These are phyloP conservation scores for Cryptococcus wingfieldii DNA, from an alignment of 1,284 basidiomycete species.

Conservation along the genomic window DNA sequence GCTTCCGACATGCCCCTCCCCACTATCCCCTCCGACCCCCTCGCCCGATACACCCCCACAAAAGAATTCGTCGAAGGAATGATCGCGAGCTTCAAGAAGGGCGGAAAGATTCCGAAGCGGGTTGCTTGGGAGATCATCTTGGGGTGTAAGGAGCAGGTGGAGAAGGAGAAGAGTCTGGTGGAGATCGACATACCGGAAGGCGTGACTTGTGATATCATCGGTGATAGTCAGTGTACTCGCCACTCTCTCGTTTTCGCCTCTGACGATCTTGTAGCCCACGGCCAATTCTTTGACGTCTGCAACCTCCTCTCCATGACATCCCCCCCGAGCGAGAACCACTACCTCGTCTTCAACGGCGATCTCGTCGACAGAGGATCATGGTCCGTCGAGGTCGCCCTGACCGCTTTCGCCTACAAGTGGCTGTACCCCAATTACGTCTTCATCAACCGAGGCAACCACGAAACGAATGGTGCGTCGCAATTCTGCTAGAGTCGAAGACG, in stretches of 20 bases:
- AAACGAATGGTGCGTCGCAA: conserved; percentile 59
- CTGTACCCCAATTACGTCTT: conserved; percentile 80
- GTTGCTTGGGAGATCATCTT: conserved; percentile 95
- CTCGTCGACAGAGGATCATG: conserved; percentile 81
- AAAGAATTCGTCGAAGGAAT: conserved; percentile 75
- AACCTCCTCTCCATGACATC: conserved; percentile 85
- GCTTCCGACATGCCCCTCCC: conserved; percentile 58
- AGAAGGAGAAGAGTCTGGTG: conserved; percentile 76
- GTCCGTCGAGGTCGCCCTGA: conserved; percentile 83
- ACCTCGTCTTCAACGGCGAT: conserved; percentile 87
- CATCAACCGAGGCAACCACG: conserved; percentile 95
- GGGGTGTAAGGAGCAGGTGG: conserved; percentile 72
- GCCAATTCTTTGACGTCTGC: conserved; percentile 88
- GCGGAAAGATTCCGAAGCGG: conserved; percentile 70
- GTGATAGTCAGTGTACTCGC: conserved; percentile 58
- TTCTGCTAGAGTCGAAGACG: neutral
- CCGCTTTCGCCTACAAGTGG: conserved; percentile 96
- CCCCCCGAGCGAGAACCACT: conserved; percentile 72
- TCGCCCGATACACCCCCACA: conserved; percentile 60
- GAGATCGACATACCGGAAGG: conserved; percentile 72
- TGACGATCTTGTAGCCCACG: conserved; percentile 17
- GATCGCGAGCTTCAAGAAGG: conserved; percentile 89
- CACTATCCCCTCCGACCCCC: conserved; percentile 54
- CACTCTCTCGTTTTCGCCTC: neutral
- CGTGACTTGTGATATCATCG: conserved; percentile 82